Percentiles rank a stretch among this genome's conserved stretches.
phyloP scores from a whole-genome alignment of 2,329 filamentous ascomycete species.

The Clarireedia sp. region DNA sequence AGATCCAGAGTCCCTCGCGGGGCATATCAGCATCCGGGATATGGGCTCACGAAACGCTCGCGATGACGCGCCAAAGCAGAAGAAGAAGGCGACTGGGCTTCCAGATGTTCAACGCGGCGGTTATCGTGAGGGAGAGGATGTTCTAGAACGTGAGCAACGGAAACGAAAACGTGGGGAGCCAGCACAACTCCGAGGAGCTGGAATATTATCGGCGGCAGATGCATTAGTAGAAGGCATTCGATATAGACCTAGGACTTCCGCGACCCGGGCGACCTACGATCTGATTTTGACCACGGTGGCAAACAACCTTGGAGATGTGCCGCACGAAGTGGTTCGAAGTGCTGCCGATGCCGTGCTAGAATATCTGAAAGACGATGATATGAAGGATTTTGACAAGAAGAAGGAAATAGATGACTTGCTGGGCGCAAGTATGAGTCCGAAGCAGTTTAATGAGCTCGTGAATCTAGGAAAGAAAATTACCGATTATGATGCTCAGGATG shows the following conservation, averaged over 20 bases:
- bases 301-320: conserved; percentile 81
- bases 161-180: conserved; percentile 75
- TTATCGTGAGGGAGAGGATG: conserved; percentile 73
- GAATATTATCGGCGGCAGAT: conserved; percentile 77
- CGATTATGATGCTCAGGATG: conserved; percentile 93
- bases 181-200: conserved; percentile 61
- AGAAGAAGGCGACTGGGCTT: conserved; percentile 59
- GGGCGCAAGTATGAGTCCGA: conserved; percentile 71
- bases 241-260: conserved; percentile 85
- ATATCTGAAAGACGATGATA: conserved; percentile 84
- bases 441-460: conserved; percentile 94
- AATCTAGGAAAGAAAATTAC: conserved; percentile 98
- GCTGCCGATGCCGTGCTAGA: conserved; percentile 89
- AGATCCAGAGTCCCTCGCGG: conserved; percentile 94
- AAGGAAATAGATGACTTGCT: conserved; percentile 92
- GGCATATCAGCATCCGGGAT: conserved; percentile 84
- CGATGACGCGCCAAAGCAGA: conserved; percentile 72
- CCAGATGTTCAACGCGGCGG: conserved; percentile 67
- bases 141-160: conserved; percentile 73
- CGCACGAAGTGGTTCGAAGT: conserved; percentile 84
- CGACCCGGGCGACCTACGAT: conserved; percentile 88
- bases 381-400: conserved; percentile 98
- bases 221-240: conserved; percentile 82
- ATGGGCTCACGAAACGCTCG: conserved; percentile 84
- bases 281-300: conserved; percentile 88